Evolutionary conservation across 441 rosid genomes (phyloP).

Genomic region (Viola pubescens): DNA sequence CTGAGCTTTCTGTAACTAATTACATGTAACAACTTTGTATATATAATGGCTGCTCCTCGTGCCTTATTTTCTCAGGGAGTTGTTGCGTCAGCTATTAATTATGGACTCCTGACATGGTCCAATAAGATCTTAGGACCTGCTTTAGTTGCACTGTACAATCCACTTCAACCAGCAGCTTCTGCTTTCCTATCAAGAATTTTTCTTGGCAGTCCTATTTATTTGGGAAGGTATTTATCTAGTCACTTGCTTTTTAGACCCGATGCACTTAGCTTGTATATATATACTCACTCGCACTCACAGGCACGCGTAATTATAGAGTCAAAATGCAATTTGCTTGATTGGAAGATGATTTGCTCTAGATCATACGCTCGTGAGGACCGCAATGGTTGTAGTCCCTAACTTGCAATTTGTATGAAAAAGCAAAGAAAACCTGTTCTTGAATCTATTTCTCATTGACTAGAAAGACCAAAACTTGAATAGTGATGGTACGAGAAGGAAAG

Average conservation of each 20-base stretch:
- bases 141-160: conserved; percentile 90
- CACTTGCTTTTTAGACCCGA: background rate
- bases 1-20: too few relatives aligned
- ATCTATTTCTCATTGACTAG: too few relatives aligned
- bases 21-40: too few relatives aligned
- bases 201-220: conserved; percentile 82
- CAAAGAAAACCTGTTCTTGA: background rate
- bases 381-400: too few relatives aligned
- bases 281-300: background rate
- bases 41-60: background rate
- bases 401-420: too few relatives aligned
- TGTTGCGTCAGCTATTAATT: conserved; percentile 83
- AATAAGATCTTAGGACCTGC: conserved; percentile 94
- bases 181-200: conserved; percentile 75
- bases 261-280: background rate
- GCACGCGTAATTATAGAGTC: too few relatives aligned
- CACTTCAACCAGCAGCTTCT: conserved; percentile 94
- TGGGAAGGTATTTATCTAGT: conserved; percentile 65
- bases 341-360: background rate
- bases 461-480: background rate
- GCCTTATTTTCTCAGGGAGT: conserved; percentile 43
- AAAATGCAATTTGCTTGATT: background rate
- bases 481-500: conserved; percentile 10
- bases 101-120: conserved; percentile 88
- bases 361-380: background rate